Evolutionary conservation across 192 early-diverging fungal genomes (phyloP), one percentile per base, ranked within the genome.

Genomic region (Pilobolus umbonatus): DNA sequence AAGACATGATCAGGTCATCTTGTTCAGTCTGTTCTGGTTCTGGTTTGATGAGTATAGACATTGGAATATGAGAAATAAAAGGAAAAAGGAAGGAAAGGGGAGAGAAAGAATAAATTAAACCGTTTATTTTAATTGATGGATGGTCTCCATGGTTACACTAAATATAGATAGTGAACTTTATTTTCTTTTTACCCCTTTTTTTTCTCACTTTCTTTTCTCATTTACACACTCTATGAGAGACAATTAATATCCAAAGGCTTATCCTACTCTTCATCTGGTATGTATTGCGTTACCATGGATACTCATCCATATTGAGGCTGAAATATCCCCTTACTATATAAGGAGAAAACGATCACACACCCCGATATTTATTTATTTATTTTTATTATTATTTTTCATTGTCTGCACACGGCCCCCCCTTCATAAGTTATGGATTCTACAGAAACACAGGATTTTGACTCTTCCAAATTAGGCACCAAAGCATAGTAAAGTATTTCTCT

Each of bases 401-500:
- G 5, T 35, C 11, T 12, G 3, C 38, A 3, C 11, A 15, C 38
- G 11, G 3, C n/a, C 38, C n/a, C 11, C 14, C 39, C 19, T 15
- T 42, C 22, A 46, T 24, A 46, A 32, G 6, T 38, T 19, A 54
- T 54, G 52, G 52, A 54, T 22, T 54, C 25, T 35, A 31, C 52
- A 10, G 52, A 54, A 25, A 35, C 45, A 34, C 67, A 67, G 9
- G 71, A 74, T 53, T 79, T 79, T 47, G 72, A 74, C 38, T 69
- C 79, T 9, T 84, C 81, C 3, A 69, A 76, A 26, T 62, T 86
- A 35, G 84, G 84, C 2, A 86, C 83, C 15, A 75, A 77, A 55
- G 61, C 79, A 54, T 86, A 86, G 81, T 83, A 79, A 50, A 73
- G 54, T 28, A 3, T 15, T 11, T 5, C 6, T 9, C 22, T 35